Evolutionary conservation across 164 flowering plant species (phyloP).

Genomic region (Magnolia officinalis): DNA sequence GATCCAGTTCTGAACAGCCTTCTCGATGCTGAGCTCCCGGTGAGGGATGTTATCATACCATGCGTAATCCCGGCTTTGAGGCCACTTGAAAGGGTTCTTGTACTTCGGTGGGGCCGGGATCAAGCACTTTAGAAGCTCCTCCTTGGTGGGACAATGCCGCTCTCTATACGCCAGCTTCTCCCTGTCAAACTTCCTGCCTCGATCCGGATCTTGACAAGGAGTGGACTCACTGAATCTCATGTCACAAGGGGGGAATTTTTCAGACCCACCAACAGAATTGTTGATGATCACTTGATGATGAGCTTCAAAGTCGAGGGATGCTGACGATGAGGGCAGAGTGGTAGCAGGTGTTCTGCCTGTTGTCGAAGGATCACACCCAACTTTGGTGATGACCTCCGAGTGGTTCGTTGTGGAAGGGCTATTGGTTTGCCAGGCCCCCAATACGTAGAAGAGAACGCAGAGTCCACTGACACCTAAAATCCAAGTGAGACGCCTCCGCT

Average conservation of each 20-base stretch:
- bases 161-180: slow-evolving; percentile 79
- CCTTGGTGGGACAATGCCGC: slow-evolving; percentile 79
- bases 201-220: slow-evolving; percentile 66
- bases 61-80: slow-evolving; percentile 90
- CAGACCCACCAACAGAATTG: slow-evolving; percentile 16
- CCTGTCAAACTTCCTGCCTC: slow-evolving; percentile 65
- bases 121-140: slow-evolving; percentile 59
- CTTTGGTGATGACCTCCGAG: slow-evolving; percentile 34
- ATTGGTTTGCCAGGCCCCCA: slow-evolving; percentile 79
- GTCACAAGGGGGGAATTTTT: slow-evolving; percentile 53
- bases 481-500: slow-evolving; percentile 64
- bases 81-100: slow-evolving; percentile 95
- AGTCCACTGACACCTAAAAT: slow-evolving; percentile 67
- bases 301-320: slow-evolving; percentile 58
- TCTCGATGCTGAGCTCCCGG: slow-evolving; percentile 89
- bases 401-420: slow-evolving; percentile 23
- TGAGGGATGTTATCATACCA: slow-evolving; percentile 97
- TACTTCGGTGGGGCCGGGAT: slow-evolving; percentile 92
- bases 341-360: slow-evolving; percentile 3
- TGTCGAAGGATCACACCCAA: slow-evolving; percentile 28
- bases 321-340: slow-evolving; percentile 17
- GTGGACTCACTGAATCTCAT: slow-evolving; percentile 77
- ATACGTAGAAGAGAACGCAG: slow-evolving; percentile 61
- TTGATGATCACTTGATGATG: slow-evolving; percentile 61
- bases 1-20: slow-evolving; percentile 96